Conservation (phyloP, 768 basidiomycete genomes). For the Tulasnella sp. region DNA sequence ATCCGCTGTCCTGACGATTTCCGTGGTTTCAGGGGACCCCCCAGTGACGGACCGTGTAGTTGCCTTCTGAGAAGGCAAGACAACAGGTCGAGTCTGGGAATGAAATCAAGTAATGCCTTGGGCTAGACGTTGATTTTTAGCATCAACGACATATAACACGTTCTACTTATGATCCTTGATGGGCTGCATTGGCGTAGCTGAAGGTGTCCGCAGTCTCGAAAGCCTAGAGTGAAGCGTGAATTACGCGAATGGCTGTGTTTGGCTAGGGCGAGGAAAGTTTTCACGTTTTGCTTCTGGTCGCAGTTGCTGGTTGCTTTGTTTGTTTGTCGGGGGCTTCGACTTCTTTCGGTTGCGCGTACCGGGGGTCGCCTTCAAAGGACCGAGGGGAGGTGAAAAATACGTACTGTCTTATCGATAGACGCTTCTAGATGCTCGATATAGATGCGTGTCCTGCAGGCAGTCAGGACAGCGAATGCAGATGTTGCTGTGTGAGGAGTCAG, state of each 20-base stretch:
- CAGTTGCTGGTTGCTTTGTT: background rate
- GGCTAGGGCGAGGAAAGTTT: background rate
- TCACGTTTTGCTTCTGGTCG: background rate
- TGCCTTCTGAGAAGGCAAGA: too few species aligned
- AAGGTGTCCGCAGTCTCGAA: background rate
- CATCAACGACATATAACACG: too few species aligned
- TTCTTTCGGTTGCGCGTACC: background rate
- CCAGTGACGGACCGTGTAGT: too few species aligned
- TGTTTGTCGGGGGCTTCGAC: background rate
- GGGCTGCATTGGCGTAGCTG: background rate
- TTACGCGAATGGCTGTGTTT: background rate
- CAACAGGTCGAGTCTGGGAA: too few species aligned
- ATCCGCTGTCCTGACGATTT: too few species aligned
- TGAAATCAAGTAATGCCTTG: too few species aligned
- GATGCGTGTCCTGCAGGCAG: background rate
- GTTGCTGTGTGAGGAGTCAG: background rate
- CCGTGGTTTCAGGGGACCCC: too few species aligned
- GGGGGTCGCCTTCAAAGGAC: background rate
- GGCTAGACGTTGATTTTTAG: too few species aligned
- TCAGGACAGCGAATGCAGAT: background rate
- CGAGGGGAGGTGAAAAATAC: background rate
- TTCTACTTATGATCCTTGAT: background rate
- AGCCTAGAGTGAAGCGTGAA: background rate
- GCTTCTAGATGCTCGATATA: background rate
- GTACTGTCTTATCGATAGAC: background rate